Percentiles rank a stretch among this genome's conserved stretches.
These are phyloP conservation scores for Rhodotorula paludigena DNA, from an alignment of 768 basidiomycete genomes.

Conservation along the genomic window DNA sequence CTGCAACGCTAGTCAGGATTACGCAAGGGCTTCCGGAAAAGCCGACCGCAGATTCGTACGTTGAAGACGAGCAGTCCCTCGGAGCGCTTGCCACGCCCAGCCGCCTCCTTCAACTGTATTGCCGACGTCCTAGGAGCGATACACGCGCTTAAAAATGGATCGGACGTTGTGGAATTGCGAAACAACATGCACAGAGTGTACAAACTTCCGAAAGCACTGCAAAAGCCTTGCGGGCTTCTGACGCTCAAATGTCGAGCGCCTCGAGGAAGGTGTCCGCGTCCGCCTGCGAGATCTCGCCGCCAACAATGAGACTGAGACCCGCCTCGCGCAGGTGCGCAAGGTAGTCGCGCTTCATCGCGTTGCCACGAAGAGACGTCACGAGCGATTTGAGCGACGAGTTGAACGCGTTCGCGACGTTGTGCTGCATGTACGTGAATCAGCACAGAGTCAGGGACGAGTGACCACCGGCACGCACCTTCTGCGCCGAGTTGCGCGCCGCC, in stretches of 20 bases:
- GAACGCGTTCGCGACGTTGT: neutral
- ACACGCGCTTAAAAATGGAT: too few species aligned
- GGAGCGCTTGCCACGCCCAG: too few species aligned
- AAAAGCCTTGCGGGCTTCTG: neutral
- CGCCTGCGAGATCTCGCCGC: neutral
- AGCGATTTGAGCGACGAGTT: neutral
- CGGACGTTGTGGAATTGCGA: too few species aligned
- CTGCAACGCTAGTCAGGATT: too few species aligned
- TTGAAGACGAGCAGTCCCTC: too few species aligned
- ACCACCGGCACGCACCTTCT: constrained; percentile 53
- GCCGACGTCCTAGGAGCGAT: too few species aligned
- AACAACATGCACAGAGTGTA: too few species aligned
- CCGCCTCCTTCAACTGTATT: too few species aligned
- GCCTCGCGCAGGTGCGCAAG: neutral
- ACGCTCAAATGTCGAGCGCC: neutral
- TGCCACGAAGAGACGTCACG: neutral
- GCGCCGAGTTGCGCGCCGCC: constrained; percentile 61
- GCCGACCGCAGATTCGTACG: too few species aligned
- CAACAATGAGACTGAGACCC: neutral
- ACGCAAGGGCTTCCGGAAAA: too few species aligned
- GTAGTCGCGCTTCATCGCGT: constrained; percentile 21
- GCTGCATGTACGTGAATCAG: neutral
- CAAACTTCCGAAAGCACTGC: too few species aligned
- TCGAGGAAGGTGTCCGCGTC: constrained; percentile 18
- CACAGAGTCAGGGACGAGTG: neutral